Percentiles rank a stretch among this genome's conserved stretches.
phyloP scores from a whole-genome alignment of 2,329 filamentous ascomycete species.

The Gnomoniopsis smithogilvyi region DNA sequence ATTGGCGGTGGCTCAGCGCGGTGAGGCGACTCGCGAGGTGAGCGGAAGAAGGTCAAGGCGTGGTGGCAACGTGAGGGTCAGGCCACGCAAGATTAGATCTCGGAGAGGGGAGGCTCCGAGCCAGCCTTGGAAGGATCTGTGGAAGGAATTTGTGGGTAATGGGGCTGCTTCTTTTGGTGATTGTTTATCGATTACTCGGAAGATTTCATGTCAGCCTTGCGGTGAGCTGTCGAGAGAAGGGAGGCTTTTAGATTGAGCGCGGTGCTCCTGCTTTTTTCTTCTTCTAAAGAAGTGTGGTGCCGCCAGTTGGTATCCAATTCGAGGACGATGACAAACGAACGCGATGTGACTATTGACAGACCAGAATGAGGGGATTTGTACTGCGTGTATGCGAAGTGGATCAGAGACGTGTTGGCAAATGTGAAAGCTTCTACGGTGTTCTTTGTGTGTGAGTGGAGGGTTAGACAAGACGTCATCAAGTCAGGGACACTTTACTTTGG shows the following conservation, averaged over 20 bases:
- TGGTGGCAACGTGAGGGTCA: slow-evolving; percentile 13
- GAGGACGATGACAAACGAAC: neutral
- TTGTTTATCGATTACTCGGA: neutral
- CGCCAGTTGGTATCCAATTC: no score
- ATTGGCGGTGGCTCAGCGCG: neutral
- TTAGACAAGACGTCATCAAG: slow-evolving; percentile 5
- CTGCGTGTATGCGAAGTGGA: neutral
- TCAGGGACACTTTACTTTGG: no score
- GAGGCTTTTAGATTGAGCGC: neutral
- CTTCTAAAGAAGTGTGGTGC: no score
- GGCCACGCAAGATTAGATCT: slow-evolving; percentile 14
- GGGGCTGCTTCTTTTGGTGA: neutral
- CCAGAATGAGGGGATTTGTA: neutral
- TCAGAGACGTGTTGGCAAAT: neutral
- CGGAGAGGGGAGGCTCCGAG: slow-evolving; percentile 15
- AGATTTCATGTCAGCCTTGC: neutral
- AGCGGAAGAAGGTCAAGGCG: neutral
- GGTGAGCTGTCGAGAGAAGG: no score
- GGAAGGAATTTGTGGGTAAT: slow-evolving; percentile 16
- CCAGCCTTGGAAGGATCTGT: slow-evolving; percentile 3
- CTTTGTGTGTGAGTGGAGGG: neutral
- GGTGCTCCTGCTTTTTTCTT: no score
- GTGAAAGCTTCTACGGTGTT: neutral
- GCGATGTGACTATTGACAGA: neutral
- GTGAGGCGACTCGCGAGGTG: neutral